Evolutionary conservation across 177 flowering plant genomes (phyloP).

Genomic region (Tripterygium wilfordii): DNA sequence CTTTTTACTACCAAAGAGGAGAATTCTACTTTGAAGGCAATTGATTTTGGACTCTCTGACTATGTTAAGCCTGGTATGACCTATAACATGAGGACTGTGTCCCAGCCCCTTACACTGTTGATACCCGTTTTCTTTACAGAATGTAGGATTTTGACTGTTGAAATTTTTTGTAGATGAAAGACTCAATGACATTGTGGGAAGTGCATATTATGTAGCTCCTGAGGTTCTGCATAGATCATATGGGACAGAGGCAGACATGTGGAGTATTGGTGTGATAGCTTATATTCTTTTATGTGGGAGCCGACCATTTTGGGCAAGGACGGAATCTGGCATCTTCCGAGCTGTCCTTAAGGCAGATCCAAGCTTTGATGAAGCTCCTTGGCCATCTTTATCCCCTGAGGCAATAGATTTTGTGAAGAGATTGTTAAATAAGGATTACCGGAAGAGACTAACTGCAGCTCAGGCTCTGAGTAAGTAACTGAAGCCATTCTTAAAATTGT

Average conservation of each 20-base stretch:
- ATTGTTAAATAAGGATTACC: constrained; percentile 57
- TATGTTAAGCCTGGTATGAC: constrained; percentile 68
- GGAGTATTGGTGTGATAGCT: constrained; percentile 81
- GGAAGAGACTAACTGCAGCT: constrained; percentile 65
- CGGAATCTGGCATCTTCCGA: constrained; percentile 66
- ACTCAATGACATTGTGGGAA: constrained; percentile 69
- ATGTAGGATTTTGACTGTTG: constrained; percentile 4
- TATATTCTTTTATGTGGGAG: constrained; percentile 70
- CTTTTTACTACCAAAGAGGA: constrained; percentile 55
- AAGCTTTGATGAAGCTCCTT: constrained; percentile 58
- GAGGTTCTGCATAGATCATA: constrained; percentile 70
- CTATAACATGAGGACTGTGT: too few species aligned
- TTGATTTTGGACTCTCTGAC: constrained; percentile 72
- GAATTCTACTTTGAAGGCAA: constrained; percentile 50
- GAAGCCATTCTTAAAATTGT: too few species aligned
- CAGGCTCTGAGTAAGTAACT: constrained; percentile 57
- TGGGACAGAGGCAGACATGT: constrained; percentile 74
- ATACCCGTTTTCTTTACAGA: too few species aligned
- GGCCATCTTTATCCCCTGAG: constrained; percentile 61
- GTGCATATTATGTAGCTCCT: constrained; percentile 74
- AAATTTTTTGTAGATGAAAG: constrained; percentile 50
- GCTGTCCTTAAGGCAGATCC: constrained; percentile 68
- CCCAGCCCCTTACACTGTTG: too few species aligned
- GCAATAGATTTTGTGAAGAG: constrained; percentile 63
- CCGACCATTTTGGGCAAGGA: constrained; percentile 68